Percentiles rank a stretch among this genome's conserved stretches.
These are phyloP conservation scores for Lasiosphaeris hirsuta DNA, from an alignment of 495 filamentous ascomycete species.

Conservation along the genomic window DNA sequence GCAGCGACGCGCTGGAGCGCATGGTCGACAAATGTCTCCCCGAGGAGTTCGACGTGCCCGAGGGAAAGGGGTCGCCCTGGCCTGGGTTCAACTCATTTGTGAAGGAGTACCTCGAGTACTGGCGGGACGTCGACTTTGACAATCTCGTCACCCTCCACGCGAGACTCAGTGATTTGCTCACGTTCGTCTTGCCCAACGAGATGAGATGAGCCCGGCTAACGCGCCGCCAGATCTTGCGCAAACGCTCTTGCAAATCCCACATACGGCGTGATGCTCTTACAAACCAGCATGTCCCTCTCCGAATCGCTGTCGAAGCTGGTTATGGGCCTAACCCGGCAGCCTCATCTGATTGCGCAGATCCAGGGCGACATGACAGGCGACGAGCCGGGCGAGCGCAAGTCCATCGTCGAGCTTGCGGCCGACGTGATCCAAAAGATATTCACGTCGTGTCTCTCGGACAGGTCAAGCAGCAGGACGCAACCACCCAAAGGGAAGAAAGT, in stretches of 20 bases:
- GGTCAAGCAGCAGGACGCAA: conserved; percentile 56
- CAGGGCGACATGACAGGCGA: conserved; percentile 47
- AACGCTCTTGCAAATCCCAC: conserved; percentile 75
- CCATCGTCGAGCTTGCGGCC: conserved; percentile 77
- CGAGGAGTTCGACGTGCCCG: conserved; percentile 44
- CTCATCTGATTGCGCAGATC: conserved; percentile 62
- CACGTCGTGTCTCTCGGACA: conserved; percentile 83
- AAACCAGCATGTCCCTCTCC: conserved; percentile 72
- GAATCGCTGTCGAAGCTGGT: conserved; percentile 72
- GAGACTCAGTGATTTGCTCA: conserved; percentile 64
- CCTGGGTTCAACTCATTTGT: conserved; percentile 71
- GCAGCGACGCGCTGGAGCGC: conserved; percentile 54
- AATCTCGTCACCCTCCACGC: conserved; percentile 74
- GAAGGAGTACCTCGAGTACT: conserved; percentile 72
- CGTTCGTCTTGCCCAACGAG: conserved; percentile 48
- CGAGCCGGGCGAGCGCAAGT: conserved; percentile 61
- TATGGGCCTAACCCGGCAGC: conserved; percentile 72
- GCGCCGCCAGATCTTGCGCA: conserved; percentile 59
- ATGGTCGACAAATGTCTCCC: conserved; percentile 57
- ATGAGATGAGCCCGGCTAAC: conserved; percentile 12
- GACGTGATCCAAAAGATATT: conserved; percentile 88
- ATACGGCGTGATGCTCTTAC: conserved; percentile 73
- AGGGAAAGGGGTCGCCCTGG: conserved; percentile 61
- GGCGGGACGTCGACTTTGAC: conserved; percentile 71
- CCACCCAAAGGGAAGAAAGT: conserved; percentile 77